Evolutionary conservation across 2,329 filamentous ascomycete genomes (phyloP), one percentile per base, ranked within the genome.

Genomic region (Falciphora oryzae): DNA sequence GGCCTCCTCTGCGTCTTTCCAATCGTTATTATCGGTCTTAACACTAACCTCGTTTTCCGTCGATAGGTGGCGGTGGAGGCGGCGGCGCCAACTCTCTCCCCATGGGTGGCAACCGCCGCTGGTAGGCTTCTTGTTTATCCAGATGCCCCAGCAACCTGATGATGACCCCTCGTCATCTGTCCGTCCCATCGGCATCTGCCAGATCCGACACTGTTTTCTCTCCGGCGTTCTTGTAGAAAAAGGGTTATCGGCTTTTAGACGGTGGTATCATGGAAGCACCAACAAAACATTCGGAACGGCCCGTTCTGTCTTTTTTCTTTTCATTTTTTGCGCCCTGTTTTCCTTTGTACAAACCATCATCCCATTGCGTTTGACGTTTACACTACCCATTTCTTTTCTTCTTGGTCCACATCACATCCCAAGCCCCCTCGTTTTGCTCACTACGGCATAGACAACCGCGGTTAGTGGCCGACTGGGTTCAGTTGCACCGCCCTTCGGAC

Each of bases 81-180:
- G 72, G 71, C 62, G 73, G 81, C 71, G 79, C 81, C 73, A 84
- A 84, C 73, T 80, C 78, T 70, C 73, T 80, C 72, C 81, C 81
- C 64, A 73, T 84, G 62, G 62, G 62, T 44, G 75, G 78, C 71
- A 80, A 78, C 72, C 79, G 80, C 69, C 79, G 81, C 68, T 84
- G 81, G 82, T 84, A 80, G 77, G 71, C 67, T 59, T 35, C 10
- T 32, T n/a, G 44, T 25, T 53, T 53, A 5, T 53, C 22, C 44
- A 53, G 22, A n/a, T 53, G 44, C 44, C 22, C 22, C 8, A n/a
- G 22, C 44, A 53, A 53, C 44, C 22, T n/a, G 44, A 25, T 53
- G 44, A 53, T 25, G 44, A 53, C 44, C 6, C 22, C 44, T 22
- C 44, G 22, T 53, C 44, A 53, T 53, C 44, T 25, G 7, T 25